Percentiles rank a stretch among this genome's conserved stretches.
These are phyloP conservation scores for Mycena albidolilacea DNA, from an alignment of 768 basidiomycete genomes.

Conservation along the genomic window DNA sequence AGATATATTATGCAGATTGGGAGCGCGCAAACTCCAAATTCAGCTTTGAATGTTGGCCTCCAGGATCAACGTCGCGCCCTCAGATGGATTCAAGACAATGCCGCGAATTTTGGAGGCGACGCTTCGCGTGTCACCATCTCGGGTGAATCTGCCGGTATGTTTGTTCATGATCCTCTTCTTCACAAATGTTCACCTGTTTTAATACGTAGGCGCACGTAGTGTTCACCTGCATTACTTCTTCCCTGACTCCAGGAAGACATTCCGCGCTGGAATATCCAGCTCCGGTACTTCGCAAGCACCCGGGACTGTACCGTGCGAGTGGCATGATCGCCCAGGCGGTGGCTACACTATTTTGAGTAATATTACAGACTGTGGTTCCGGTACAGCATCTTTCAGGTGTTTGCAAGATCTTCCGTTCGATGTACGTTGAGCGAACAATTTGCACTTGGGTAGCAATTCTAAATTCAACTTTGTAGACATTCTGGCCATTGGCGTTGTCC, in stretches of 20 bases:
- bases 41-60: background rate
- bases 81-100: slow-evolving; percentile 22
- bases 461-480: background rate
- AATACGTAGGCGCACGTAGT: background rate
- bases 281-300: background rate
- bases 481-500: slow-evolving; percentile 10
- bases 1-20: slow-evolving; percentile 8
- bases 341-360: slow-evolving; percentile 9
- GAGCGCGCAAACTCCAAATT: background rate
- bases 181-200: background rate
- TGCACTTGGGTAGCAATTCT: background rate
- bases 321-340: slow-evolving; percentile 15
- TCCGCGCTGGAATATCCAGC: slow-evolving; percentile 17
- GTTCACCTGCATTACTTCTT: slow-evolving; percentile 19
- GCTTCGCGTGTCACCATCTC: slow-evolving; percentile 14
- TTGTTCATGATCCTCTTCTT: background rate
- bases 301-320: background rate
- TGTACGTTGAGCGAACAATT: background rate
- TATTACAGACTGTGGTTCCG: slow-evolving; percentile 10
- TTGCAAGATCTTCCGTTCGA: slow-evolving; percentile 12
- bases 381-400: slow-evolving; percentile 8
- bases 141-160: slow-evolving; percentile 16
- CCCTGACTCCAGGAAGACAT: slow-evolving; percentile 9
- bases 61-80: slow-evolving; percentile 1
- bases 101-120: slow-evolving; percentile 13